Evolutionary conservation across 306 rosid species (phyloP), one percentile per base, ranked within the genome.

Genomic region (Chamaecrista fasciculata): DNA sequence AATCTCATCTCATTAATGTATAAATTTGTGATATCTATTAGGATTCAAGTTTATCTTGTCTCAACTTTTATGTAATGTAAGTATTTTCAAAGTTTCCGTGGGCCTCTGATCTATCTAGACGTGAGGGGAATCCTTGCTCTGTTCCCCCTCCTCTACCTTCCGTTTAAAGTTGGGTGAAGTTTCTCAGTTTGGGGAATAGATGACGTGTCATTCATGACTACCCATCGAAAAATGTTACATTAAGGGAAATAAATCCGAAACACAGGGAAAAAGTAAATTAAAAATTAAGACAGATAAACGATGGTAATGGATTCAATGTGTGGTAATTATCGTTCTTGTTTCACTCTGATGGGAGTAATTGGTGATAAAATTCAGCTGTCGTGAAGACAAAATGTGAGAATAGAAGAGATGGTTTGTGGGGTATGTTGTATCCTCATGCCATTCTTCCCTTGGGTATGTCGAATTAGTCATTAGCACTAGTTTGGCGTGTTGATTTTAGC

Each of bases 1-100:
- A 43, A 83, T 83, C 76, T 21, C 68, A 83, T 83, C 76, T 21
- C 68, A 67, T 83, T 67, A 11, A 56, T 81, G 95, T 85, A 85
- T 28, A 83, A 64, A 21, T 76, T 56, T 51, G 24, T 73, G 20
- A 11, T 55, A 52, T 60, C 52, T 72, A 21, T 56, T 60, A 58
- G 49, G 37, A 29, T 33, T 8, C 60, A 33, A 68, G 24, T 50
- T 74, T 25, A 72, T 77, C 70, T n/a, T n/a, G n/a, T n/a, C 44
- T 23, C 31, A 46, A 7, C 75, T 48, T 77, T 19, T 44, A 66
- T 82, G 77, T 84, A 25, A 37, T 73, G 68, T 48, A 3, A 66
- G 9, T 44, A 16, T 12, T n/a, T 19, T 37, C 10, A 2, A 8
- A 28, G 11, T 31, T 39, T 25, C 5, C 57, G 11, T 55, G 39